A percentile compares a stretch with the other conserved stretches of the same genome.
These are phyloP conservation scores for Candida anutae DNA, from an alignment of 1,139 yeast species.

Conservation along the genomic window DNA sequence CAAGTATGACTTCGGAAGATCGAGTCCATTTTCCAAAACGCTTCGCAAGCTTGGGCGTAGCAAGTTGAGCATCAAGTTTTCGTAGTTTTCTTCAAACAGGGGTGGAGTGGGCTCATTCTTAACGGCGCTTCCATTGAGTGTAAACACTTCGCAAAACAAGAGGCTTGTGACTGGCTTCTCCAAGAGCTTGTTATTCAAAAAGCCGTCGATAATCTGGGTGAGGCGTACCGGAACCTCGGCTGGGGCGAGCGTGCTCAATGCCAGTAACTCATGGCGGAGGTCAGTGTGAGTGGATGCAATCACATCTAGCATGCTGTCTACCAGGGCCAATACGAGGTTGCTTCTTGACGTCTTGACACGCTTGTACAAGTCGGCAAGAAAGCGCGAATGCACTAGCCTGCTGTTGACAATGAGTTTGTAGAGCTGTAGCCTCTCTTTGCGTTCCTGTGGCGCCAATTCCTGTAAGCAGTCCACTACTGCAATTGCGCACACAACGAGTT, in stretches of 20 bases:
- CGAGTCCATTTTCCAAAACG: conserved; percentile 24
- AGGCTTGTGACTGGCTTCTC: conserved; percentile 17
- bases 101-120: conserved; percentile 4
- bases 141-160: conserved; percentile 32
- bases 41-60: conserved; percentile 32
- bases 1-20: conserved; percentile 23
- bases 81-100: conserved; percentile 29
- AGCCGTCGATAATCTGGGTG: conserved; percentile 3
- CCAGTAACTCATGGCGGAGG: not conserved
- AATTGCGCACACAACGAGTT: conserved; percentile 16
- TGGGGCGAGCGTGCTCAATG: too few relatives aligned
- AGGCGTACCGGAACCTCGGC: too few relatives aligned
- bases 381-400: conserved; percentile 10
- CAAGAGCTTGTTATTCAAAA: conserved; percentile 12
- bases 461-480: conserved; percentile 16
- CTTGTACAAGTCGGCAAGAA: conserved; percentile 6
- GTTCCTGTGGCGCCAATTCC: conserved; percentile 1
- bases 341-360: conserved; percentile 1
- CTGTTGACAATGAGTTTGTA: conserved; percentile 21
- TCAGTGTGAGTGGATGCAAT: not conserved
- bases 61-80: conserved; percentile 31
- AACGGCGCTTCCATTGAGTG: conserved; percentile 25
- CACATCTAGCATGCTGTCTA: not conserved
- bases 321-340: not conserved
- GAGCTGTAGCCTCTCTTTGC: conserved; percentile 21